Evolutionary conservation across 1,284 basidiomycete species (phyloP), one percentile per base, ranked within the genome.

Genomic region (Sphagnurus paluster): DNA sequence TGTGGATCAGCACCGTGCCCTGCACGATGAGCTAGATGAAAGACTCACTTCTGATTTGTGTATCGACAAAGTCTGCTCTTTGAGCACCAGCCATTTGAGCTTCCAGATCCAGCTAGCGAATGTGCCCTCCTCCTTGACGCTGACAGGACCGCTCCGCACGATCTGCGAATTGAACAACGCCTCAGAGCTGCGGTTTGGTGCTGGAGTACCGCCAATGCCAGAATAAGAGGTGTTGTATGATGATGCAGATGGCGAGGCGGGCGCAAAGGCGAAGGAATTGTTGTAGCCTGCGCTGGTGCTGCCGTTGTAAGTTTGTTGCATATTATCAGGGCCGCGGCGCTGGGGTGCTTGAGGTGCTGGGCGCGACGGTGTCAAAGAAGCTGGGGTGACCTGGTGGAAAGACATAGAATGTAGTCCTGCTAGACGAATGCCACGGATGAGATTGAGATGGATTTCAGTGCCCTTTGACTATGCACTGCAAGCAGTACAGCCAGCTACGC

Each of bases 81-180:
- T 89, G 49, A 98, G 74, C 4, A 95, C 79, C 37, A 98, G 73
- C 89, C 90, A 98, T 61, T 92, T 88, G 62, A 90, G 84, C 65
- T 87, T 84, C 88, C 96, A 98, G 46, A 98, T 79, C 80, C 92
- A 95, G 54, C 89, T 92, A 11, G 91, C 82, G 54, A 97, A 80
- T 0, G 62, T 63, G 9, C 90, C 87, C 48, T 95, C 92, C 65
- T 95, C 93, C 74, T 96, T 96, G 55, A 95, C 74, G 60, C 77
- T 86, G 30, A 90, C 90, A 17, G 70, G 68, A 4, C 93, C 93
- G 45, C 71, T 74, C 41, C 87, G 70, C 23, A 93, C 72, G 42
- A 87, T 68, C 37, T 76, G 61, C 10, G 61, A 59, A 45, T 60
- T 63, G 29, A 37, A 46, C 34, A 65, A 49, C 19, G 69, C 63